phyloP scores from a whole-genome alignment of 352 stramenopile genomes.

The Phytophthora kernoviae region DNA sequence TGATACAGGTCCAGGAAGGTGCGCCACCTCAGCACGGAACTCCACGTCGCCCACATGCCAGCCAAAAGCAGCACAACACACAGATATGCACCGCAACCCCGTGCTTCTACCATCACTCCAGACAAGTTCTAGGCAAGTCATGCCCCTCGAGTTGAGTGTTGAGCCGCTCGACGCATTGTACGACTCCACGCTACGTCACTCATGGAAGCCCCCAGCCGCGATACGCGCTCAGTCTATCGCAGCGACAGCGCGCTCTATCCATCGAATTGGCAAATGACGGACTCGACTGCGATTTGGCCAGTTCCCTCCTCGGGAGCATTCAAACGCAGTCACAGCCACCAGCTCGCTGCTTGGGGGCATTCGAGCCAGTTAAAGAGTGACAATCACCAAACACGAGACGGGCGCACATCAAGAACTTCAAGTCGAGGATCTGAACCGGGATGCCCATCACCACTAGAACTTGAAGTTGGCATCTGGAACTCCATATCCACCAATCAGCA shows the following conservation, averaged over 20 bases:
- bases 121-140: too few species aligned
- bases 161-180: too few species aligned
- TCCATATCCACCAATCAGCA: not conserved
- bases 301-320: constrained; percentile 1
- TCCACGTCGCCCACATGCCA: not conserved
- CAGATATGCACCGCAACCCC: not conserved
- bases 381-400: not conserved
- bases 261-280: constrained; percentile 27
- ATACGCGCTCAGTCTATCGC: constrained; percentile 1
- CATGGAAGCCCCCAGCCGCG: not conserved
- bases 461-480: constrained; percentile 4
- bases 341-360: not conserved
- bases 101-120: too few species aligned
- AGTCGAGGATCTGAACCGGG: not conserved
- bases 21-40: too few species aligned
- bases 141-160: too few species aligned
- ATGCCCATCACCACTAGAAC: not conserved
- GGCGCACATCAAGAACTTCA: too few species aligned
- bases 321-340: not conserved
- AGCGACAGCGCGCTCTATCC: constrained; percentile 6
- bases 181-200: too few species aligned
- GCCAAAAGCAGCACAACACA: not conserved
- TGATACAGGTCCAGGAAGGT: too few species aligned
- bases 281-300: constrained; percentile 24
- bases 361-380: not conserved